phyloP scores from a whole-genome alignment of 306 rosid species.

The Rosa rugosa region DNA sequence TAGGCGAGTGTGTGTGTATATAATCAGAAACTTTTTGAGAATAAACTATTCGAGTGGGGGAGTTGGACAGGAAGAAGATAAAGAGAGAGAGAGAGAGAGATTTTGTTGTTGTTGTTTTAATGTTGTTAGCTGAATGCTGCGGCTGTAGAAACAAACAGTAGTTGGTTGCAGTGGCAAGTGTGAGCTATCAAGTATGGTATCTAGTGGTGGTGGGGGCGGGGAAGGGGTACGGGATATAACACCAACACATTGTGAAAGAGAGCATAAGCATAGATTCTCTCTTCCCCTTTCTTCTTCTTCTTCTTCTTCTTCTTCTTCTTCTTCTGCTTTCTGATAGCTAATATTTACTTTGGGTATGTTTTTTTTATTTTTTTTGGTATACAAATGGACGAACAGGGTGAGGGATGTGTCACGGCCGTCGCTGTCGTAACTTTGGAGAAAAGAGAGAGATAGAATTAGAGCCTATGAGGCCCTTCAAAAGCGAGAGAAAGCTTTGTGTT shows the following conservation, averaged over 20 bases:
- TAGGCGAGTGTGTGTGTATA: not conserved
- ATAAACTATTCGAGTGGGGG: not conserved
- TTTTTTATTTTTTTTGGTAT: not conserved
- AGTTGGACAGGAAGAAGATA: not conserved
- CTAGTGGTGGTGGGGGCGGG: not conserved
- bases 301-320: not conserved
- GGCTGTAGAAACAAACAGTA: not conserved
- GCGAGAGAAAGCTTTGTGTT: not conserved
- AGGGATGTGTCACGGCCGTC: not conserved
- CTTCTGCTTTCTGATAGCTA: not conserved
- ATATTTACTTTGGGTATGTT: not conserved
- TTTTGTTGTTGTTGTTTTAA: not conserved
- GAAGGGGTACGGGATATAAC: not conserved
- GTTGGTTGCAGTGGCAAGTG: not conserved
- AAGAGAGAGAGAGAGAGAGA: constrained; percentile 23
- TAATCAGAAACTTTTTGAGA: not conserved
- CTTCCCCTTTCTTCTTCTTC: not conserved
- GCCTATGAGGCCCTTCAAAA: not conserved
- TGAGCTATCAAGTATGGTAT: too few relatives aligned
- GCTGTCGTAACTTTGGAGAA: not conserved
- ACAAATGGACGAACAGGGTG: constrained; percentile 31
- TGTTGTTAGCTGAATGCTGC: not conserved
- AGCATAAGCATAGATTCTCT: constrained; percentile 14
- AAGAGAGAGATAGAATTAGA: not conserved
- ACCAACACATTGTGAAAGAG: not conserved